These are phyloP conservation scores for Galerina marginata DNA, from an alignment of 768 basidiomycete genomes.

Conservation along the genomic window DNA sequence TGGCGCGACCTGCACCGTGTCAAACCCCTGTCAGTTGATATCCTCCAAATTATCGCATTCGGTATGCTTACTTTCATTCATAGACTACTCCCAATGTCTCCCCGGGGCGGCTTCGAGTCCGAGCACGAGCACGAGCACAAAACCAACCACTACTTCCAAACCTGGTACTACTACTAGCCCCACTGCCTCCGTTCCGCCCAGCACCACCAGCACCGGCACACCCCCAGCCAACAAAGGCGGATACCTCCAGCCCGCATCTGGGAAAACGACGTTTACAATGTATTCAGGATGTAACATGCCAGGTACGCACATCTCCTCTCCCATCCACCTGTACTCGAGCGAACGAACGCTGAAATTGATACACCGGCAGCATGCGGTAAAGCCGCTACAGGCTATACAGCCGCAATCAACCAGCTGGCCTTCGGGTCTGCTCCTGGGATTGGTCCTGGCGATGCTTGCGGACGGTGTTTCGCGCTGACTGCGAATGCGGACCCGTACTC, in stretches of 20 bases:
- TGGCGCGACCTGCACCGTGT: constrained; percentile 3
- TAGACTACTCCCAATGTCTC: constrained; percentile 9
- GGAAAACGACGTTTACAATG: constrained; percentile 59
- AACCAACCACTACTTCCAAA: background rate
- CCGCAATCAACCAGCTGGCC: constrained; percentile 61
- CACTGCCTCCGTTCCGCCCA: too few relatives aligned
- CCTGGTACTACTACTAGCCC: background rate
- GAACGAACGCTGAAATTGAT: background rate
- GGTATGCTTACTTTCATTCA: background rate
- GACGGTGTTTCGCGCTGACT: constrained; percentile 63
- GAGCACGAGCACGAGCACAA: background rate
- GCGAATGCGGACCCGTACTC: constrained; percentile 57
- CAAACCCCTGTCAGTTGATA: background rate
- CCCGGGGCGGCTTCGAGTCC: background rate
- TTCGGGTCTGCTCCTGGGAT: constrained; percentile 56
- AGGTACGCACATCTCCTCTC: constrained; percentile 35
- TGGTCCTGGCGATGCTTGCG: constrained; percentile 65
- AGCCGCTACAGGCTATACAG: constrained; percentile 53
- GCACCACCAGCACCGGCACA: background rate
- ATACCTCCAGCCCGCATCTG: constrained; percentile 60
- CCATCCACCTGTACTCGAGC: too few relatives aligned
- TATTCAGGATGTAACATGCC: constrained; percentile 57
- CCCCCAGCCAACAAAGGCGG: constrained; percentile 41
- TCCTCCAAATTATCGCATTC: background rate
- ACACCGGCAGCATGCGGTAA: constrained; percentile 51